These are phyloP conservation scores for Dactylonectria macrodidyma DNA, from an alignment of 2,329 filamentous ascomycete species.

Conservation along the genomic window DNA sequence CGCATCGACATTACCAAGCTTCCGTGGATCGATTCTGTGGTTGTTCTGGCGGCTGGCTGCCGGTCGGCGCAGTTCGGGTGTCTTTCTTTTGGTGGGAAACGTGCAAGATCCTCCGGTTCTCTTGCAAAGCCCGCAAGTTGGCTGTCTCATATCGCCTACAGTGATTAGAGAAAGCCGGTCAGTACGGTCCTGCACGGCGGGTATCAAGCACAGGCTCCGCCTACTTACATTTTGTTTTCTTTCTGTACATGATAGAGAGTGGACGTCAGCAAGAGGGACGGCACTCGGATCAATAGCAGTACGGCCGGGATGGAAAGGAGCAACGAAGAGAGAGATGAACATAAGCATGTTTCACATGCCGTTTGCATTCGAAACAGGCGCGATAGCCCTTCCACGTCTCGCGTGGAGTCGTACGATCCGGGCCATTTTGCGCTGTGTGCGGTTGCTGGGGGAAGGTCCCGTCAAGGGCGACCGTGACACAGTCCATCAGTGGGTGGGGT, in stretches of 20 bases:
- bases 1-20: slow-evolving; percentile 8
- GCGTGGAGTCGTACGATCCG: not conserved
- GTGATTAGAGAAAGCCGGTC: not conserved
- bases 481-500: not conserved
- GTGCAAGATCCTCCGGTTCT: slow-evolving; percentile 20
- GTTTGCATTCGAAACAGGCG: slow-evolving; percentile 16
- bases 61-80: slow-evolving; percentile 9
- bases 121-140: slow-evolving; percentile 13
- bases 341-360: slow-evolving; percentile 4
- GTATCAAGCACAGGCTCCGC: not conserved
- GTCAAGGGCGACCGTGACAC: not conserved
- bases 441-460: not conserved
- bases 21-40: slow-evolving; percentile 5
- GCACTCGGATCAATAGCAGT: not conserved
- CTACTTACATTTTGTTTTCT: slow-evolving; percentile 16
- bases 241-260: not conserved
- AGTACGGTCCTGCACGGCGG: not conserved
- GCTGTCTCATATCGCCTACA: slow-evolving; percentile 15
- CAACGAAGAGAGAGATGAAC: not conserved
- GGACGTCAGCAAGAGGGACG: not conserved
- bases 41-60: not conserved
- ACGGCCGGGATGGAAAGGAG: not conserved
- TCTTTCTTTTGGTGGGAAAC: slow-evolving; percentile 21
- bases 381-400: slow-evolving; percentile 7
- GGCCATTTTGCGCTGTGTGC: not conserved